Conservation (phyloP, 2,329 filamentous ascomycete species). For the Hypoxylon sp. region DNA sequence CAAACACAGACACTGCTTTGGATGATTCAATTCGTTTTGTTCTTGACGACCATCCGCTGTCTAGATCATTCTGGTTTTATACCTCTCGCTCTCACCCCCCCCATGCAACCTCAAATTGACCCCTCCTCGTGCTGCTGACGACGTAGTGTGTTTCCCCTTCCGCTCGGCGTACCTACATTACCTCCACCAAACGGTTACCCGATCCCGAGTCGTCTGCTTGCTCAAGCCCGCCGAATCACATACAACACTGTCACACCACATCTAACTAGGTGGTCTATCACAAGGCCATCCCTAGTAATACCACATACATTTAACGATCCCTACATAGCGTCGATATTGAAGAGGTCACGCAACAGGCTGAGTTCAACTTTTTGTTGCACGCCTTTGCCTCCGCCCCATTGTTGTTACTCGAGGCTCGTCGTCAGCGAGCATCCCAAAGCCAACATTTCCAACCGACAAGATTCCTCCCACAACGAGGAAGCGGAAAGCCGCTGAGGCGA, state of each 20-base stretch:
- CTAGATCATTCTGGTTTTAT: not conserved
- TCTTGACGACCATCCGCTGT: not conserved
- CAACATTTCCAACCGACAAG: slow-evolving; percentile 57
- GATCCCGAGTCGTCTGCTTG: slow-evolving; percentile 17
- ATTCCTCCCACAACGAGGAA: slow-evolving; percentile 74
- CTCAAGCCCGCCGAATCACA: slow-evolving; percentile 17
- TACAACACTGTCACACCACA: slow-evolving; percentile 6
- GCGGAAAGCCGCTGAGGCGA: slow-evolving; percentile 77
- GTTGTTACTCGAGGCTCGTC: slow-evolving; percentile 42
- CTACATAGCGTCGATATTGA: not conserved
- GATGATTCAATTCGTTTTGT: not conserved
- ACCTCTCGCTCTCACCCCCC: slow-evolving; percentile 1
- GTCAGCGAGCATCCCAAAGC: slow-evolving; percentile 44
- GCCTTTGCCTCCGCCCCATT: slow-evolving; percentile 11
- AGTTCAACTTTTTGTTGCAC: slow-evolving; percentile 17
- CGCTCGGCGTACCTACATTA: slow-evolving; percentile 1
- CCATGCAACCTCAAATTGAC: slow-evolving; percentile 13
- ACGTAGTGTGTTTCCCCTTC: slow-evolving; percentile 11
- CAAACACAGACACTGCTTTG: not conserved
- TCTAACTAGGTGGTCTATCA: slow-evolving; percentile 9
- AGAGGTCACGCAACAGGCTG: slow-evolving; percentile 3
- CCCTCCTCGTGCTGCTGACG: slow-evolving; percentile 23
- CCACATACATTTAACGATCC: not conserved
- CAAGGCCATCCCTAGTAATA: slow-evolving; percentile 3
- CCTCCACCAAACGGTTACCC: not conserved